phyloP scores from a whole-genome alignment of 495 filamentous ascomycete species.

The Aspergillus diversus region DNA sequence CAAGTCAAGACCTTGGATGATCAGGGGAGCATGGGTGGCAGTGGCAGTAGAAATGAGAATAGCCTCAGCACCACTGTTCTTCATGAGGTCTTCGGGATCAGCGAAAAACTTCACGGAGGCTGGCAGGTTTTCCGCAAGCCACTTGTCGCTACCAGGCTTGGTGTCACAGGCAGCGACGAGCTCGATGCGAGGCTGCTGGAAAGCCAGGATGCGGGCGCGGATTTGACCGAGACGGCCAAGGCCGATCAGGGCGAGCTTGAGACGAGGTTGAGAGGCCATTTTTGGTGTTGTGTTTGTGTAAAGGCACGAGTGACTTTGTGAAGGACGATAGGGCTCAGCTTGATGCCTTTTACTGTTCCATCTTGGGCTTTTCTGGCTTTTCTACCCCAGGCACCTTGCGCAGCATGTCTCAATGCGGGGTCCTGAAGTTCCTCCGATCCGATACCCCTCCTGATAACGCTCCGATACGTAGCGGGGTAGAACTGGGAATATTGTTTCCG shows the following conservation, averaged over 20 bases:
- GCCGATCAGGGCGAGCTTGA: conserved; percentile 13
- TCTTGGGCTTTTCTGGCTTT: too few species aligned
- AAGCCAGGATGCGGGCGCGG: conserved; percentile 13
- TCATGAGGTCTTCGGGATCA: conserved; percentile 9
- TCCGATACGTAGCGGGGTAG: too few species aligned
- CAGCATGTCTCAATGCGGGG: too few species aligned
- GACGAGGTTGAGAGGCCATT: not conserved
- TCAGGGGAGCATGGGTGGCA: conserved; percentile 12
- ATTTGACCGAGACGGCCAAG: conserved; percentile 10
- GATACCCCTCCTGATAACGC: too few species aligned
- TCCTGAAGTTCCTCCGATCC: too few species aligned
- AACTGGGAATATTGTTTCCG: too few species aligned
- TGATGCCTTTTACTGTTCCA: too few species aligned
- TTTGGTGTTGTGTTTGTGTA: too few species aligned
- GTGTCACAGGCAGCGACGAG: conserved; percentile 14
- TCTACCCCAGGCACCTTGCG: too few species aligned
- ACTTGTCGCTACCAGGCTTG: conserved; percentile 10
- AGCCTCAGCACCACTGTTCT: conserved; percentile 11
- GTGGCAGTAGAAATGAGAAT: conserved; percentile 13
- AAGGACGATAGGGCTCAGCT: too few species aligned
- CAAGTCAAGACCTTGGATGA: conserved; percentile 6
- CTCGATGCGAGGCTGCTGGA: conserved; percentile 14
- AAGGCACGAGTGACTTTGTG: too few species aligned
- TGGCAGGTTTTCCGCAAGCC: conserved; percentile 6
- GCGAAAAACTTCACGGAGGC: conserved; percentile 7